Conservation (phyloP, 257 asterid species). For the Capsicum rhomboideum region DNA sequence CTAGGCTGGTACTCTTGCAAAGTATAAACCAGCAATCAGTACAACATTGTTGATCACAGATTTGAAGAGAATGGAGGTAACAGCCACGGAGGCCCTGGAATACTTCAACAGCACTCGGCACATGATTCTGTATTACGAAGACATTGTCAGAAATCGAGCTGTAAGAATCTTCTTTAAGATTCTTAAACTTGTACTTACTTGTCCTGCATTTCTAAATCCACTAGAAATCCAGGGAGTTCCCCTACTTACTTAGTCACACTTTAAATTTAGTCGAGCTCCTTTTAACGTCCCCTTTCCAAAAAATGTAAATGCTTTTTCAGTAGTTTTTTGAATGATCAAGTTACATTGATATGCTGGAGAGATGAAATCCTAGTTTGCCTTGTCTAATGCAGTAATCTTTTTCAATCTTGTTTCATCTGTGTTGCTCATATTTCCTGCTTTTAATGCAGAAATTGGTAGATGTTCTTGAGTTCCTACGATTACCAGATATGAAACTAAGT, state of each 20-base stretch:
- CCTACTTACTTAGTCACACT: neutral
- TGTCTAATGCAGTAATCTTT: neutral
- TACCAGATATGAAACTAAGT: constrained; percentile 52
- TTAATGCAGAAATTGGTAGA: constrained; percentile 62
- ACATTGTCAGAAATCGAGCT: constrained; percentile 62
- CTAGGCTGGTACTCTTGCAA: constrained; percentile 75
- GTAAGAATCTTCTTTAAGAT: constrained; percentile 45
- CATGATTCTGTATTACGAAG: constrained; percentile 74
- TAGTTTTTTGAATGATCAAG: neutral
- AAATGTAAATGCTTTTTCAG: neutral
- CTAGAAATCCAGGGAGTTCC: neutral
- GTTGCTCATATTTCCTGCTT: neutral
- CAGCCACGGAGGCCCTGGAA: constrained; percentile 41
- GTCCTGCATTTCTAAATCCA: neutral
- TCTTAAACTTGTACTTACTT: neutral
- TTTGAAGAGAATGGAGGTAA: constrained; percentile 56
- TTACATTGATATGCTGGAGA: neutral
- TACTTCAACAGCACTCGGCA: constrained; percentile 63
- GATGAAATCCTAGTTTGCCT: neutral
- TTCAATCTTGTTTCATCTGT: neutral
- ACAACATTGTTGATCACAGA: constrained; percentile 44
- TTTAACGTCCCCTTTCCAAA: neutral
- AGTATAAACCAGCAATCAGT: constrained; percentile 63
- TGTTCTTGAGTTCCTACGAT: constrained; percentile 56
- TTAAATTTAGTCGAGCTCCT: neutral